Evolutionary conservation across 306 rosid genomes (phyloP), one percentile per base, ranked within the genome.

Genomic region (Ormosia emarginata): DNA sequence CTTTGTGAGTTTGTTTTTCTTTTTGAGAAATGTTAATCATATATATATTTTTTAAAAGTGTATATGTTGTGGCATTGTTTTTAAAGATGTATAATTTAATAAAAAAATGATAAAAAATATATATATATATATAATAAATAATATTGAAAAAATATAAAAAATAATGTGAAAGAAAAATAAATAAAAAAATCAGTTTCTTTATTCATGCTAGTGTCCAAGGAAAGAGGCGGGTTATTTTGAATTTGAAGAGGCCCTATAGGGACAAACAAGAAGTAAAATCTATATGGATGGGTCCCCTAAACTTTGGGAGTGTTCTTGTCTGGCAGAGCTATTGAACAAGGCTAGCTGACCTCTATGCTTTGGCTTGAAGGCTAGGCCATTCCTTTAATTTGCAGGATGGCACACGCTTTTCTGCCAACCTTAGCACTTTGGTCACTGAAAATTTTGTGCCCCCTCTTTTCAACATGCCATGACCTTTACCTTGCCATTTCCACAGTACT

Each of bases 211-310:
- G 44, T 7, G 44, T 56, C 67, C 74, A 50, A 65, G n/a, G 53
- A 64, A 36, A n/a, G 41, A 7, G 13, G 10, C 1, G 24, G 9
- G 7, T 30, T 75, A 44, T 74, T 75, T 74, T 43, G 33, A 44
- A 75, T 67, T 55, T 75, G 32, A 14, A 24, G 75, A 37, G 57
- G 14, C n/a, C 67, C 75, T 24, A 75, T 75, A 50, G 11, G 74
- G 82, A 82, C 79, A 84, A 84, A 79, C 1, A 46, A 67, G 46
- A 46, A 67, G 65, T 67, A 34, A 83, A 81, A 75, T 61, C 64
- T 67, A 57, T 50, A 57, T 30, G 43, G 39, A 79, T 79, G 84
- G 84, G 74, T 41, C 81, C 81, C 63, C 10, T 50, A 32, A 79
- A 11, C 59, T 44, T 71, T 83, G 71, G 76, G 65, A 32, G 65